phyloP scores from a whole-genome alignment of 2,329 filamentous ascomycete genomes.

The Trichoderma koningiopsis region DNA sequence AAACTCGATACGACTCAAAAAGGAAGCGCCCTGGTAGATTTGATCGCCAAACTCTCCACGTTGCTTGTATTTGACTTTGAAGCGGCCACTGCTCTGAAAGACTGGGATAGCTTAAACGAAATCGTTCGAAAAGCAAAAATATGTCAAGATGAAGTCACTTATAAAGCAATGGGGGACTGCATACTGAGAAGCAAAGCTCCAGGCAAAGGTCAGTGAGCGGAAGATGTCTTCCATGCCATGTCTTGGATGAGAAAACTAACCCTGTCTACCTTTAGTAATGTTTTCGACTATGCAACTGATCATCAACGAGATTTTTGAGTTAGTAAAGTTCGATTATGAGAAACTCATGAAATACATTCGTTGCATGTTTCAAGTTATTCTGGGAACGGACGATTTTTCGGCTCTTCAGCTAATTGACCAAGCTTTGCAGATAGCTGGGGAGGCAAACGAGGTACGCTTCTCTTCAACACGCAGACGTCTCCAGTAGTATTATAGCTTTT shows the following conservation, averaged over 20 bases:
- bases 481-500: conserved; percentile 18
- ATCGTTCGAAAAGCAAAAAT: conserved; percentile 58
- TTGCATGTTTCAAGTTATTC: conserved; percentile 70
- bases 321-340: conserved; percentile 56
- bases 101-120: conserved; percentile 65
- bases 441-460: conserved; percentile 48
- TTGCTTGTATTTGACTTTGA: conserved; percentile 80
- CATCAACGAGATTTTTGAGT: conserved; percentile 66
- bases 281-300: conserved; percentile 64
- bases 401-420: conserved; percentile 67
- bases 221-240: not conserved
- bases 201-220: conserved; percentile 47
- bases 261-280: conserved; percentile 43
- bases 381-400: conserved; percentile 58
- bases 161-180: conserved; percentile 68
- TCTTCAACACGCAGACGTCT: not conserved
- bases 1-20: conserved; percentile 43
- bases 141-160: conserved; percentile 50
- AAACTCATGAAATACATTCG: conserved; percentile 77
- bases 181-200: conserved; percentile 58
- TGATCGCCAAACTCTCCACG: conserved; percentile 63
- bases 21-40: conserved; percentile 51
- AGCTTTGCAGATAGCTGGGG: conserved; percentile 55
- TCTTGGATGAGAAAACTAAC: not conserved
- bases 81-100: conserved; percentile 64